These are phyloP conservation scores for Tylopilus plumbeoviolaceoides DNA, from an alignment of 768 basidiomycete species.

Conservation along the genomic window DNA sequence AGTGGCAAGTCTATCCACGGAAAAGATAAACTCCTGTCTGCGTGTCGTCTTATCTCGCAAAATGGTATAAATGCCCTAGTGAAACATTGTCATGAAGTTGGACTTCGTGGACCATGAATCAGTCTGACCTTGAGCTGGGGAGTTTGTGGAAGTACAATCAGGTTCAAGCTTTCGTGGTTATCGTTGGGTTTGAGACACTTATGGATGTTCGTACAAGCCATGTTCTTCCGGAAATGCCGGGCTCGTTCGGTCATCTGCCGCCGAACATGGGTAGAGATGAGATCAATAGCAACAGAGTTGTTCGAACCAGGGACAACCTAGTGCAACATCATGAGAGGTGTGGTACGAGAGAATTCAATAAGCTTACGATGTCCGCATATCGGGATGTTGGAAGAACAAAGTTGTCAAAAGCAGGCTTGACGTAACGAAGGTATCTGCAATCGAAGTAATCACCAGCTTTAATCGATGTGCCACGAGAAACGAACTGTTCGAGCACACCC, in stretches of 20 bases:
- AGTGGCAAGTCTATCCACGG: slow-evolving; percentile 82
- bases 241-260: slow-evolving; percentile 79
- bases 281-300: slow-evolving; percentile 87
- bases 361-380: slow-evolving; percentile 80
- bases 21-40: slow-evolving; percentile 90
- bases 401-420: slow-evolving; percentile 93
- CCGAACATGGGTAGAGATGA: slow-evolving; percentile 88
- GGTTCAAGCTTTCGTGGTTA: slow-evolving; percentile 43
- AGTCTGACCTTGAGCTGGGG: slow-evolving; percentile 67
- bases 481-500: slow-evolving; percentile 86
- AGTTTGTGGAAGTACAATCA: slow-evolving; percentile 72
- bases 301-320: slow-evolving; percentile 95
- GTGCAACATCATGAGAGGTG: background rate
- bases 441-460: slow-evolving; percentile 1
- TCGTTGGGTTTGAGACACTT: slow-evolving; percentile 36
- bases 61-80: slow-evolving; percentile 85
- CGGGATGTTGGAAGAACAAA: slow-evolving; percentile 87
- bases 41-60: slow-evolving; percentile 68
- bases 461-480: background rate
- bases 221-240: slow-evolving; percentile 65
- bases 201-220: slow-evolving; percentile 50
- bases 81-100: background rate
- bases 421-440: slow-evolving; percentile 84
- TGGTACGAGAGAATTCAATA: background rate
- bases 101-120: background rate